Evolutionary conservation across 2,329 filamentous ascomycete genomes (phyloP).

Genomic region (Fusarium sambucinum): DNA sequence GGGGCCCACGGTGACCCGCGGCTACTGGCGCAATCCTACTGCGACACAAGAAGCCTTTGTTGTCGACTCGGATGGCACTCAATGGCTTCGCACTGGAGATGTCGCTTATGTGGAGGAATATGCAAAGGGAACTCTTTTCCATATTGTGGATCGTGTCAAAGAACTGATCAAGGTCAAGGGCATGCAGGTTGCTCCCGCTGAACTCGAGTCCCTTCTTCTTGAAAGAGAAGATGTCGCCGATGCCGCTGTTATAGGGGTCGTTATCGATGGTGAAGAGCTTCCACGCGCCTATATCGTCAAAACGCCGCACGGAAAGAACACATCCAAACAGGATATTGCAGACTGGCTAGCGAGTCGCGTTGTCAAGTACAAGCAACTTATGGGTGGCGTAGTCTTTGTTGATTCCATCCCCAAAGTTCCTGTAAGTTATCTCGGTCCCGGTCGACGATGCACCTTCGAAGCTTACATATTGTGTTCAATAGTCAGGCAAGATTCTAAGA

Average conservation of each 20-base stretch:
- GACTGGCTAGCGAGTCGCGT: conserved; percentile 74
- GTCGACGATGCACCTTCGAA: not conserved
- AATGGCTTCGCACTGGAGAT: conserved; percentile 82
- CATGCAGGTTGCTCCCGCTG: conserved; percentile 70
- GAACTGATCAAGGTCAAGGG: conserved; percentile 73
- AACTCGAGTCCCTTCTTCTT: conserved; percentile 56
- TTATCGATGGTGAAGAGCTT: conserved; percentile 65
- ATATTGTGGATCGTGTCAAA: conserved; percentile 81
- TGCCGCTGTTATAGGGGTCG: conserved; percentile 74
- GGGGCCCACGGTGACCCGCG: conserved; percentile 78
- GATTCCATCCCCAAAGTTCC: conserved; percentile 72
- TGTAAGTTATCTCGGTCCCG: conserved; percentile 53
- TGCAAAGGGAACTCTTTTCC: conserved; percentile 62
- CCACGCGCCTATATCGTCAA: conserved; percentile 73
- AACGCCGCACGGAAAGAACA: conserved; percentile 30
- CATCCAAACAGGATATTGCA: conserved; percentile 63
- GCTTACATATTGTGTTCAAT: conserved; percentile 23
- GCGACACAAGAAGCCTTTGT: conserved; percentile 72
- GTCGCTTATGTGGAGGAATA: conserved; percentile 75
- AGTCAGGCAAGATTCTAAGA: conserved; percentile 76
- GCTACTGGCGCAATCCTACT: conserved; percentile 79
- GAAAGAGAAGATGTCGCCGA: conserved; percentile 65
- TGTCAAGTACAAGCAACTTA: conserved; percentile 73
- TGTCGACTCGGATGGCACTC: conserved; percentile 60
- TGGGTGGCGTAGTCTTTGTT: conserved; percentile 76